phyloP scores from a whole-genome alignment of 225 moss, liverwort and hornwort genomes.

The Straminergon stramineum region DNA sequence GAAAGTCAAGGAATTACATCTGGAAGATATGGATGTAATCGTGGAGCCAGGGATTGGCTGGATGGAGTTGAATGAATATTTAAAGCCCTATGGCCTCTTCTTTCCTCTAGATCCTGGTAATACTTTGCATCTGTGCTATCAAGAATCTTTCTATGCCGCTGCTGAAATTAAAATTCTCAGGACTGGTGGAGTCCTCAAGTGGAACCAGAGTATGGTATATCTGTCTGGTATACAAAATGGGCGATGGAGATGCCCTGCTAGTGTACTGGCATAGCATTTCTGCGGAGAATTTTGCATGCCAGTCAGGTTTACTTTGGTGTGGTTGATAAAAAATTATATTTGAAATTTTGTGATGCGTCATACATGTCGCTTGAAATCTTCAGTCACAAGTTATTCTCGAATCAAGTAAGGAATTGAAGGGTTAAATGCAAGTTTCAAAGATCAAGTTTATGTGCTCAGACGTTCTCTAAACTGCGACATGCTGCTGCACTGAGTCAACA shows the following conservation, averaged over 20 bases:
- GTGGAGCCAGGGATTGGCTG: slow-evolving; percentile 99
- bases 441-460: background rate
- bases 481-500: background rate
- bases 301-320: background rate
- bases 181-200: background rate
- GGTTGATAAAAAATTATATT: background rate
- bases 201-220: background rate
- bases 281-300: background rate
- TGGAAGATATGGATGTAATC: slow-evolving; percentile 96
- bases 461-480: background rate
- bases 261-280: background rate
- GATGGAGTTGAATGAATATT: slow-evolving; percentile 83
- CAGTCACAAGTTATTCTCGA: background rate
- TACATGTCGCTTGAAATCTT: background rate
- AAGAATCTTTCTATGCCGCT: background rate
- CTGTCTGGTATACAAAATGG: background rate
- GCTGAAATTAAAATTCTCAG: background rate
- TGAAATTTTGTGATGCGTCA: background rate
- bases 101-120: slow-evolving; percentile 98
- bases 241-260: background rate
- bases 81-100: slow-evolving; percentile 87
- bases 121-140: background rate
- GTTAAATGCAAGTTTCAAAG: background rate
- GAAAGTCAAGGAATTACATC: slow-evolving; percentile 81
- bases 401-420: background rate